Evolutionary conservation across 441 rosid genomes (phyloP).

Genomic region (Brassica balearica): DNA sequence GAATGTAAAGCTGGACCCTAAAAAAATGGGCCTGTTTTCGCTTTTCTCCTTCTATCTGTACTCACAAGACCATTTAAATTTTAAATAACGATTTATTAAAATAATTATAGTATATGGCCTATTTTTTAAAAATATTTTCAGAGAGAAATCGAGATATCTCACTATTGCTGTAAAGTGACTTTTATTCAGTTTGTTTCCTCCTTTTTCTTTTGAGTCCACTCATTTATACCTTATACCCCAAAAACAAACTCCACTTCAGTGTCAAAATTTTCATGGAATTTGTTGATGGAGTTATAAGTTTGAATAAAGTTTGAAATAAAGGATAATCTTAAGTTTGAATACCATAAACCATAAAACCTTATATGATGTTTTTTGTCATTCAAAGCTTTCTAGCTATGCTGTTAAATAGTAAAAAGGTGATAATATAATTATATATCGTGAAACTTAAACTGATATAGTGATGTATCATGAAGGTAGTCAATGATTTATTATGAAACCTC

Average conservation of each 20-base stretch:
- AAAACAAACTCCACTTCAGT: not conserved
- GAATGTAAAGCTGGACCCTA: conserved; percentile 42
- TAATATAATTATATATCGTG: not conserved
- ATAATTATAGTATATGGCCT: conserved; percentile 10
- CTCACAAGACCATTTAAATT: conserved; percentile 11
- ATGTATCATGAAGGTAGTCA: conserved; percentile 17
- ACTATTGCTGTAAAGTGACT: conserved; percentile 44
- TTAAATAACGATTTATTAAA: not conserved
- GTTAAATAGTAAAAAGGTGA: not conserved
- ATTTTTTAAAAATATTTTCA: not conserved
- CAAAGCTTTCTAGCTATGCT: not conserved
- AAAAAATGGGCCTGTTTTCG: conserved; percentile 27
- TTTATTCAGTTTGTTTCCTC: conserved; percentile 39
- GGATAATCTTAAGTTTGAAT: not conserved
- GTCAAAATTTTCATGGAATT: not conserved
- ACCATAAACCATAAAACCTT: not conserved
- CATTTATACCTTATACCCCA: conserved; percentile 3
- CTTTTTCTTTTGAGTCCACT: conserved; percentile 31
- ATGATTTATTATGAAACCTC: not conserved
- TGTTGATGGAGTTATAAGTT: not conserved
- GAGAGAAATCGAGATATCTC: conserved; percentile 14
- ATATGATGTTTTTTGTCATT: not conserved
- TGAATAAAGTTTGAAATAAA: not conserved
- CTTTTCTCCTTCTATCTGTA: conserved; percentile 24
- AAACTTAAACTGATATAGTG: not conserved